phyloP scores from a whole-genome alignment of 345 rosid species.

The Eucalyptus sp. region DNA sequence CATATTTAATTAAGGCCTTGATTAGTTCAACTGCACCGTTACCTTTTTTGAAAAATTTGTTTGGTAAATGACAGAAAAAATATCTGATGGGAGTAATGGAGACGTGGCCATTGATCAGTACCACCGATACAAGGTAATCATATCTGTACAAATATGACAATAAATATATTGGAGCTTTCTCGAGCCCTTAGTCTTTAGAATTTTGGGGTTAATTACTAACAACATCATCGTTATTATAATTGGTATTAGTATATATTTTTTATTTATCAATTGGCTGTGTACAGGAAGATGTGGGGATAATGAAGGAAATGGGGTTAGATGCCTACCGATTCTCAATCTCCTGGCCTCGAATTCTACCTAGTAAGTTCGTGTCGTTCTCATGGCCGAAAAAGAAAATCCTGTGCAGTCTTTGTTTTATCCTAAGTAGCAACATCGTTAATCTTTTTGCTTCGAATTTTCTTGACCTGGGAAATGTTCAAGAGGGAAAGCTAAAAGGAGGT shows the following conservation, averaged over 20 bases:
- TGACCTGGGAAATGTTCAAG: not conserved
- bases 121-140: slow-evolving; percentile 27
- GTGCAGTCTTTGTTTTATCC: not conserved
- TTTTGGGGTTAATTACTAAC: not conserved
- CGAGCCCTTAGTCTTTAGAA: not conserved
- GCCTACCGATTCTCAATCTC: slow-evolving; percentile 45
- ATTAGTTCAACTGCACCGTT: no score
- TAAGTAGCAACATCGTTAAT: not conserved
- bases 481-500: slow-evolving; percentile 21
- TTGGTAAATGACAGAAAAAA: slow-evolving; percentile 14
- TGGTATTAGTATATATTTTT: not conserved
- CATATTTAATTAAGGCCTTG: not conserved
- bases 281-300: slow-evolving; percentile 43
- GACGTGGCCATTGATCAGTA: slow-evolving; percentile 32
- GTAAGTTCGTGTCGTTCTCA: slow-evolving; percentile 4
- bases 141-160: no score
- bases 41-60: not conserved
- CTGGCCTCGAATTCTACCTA: slow-evolving; percentile 44
- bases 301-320: slow-evolving; percentile 39
- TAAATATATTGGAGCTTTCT: not conserved
- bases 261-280: not conserved
- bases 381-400: not conserved
- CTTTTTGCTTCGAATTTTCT: not conserved
- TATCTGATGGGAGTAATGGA: slow-evolving; percentile 16
- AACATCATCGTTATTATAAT: not conserved